Conservation (phyloP, 495 filamentous ascomycete species). For the Jackrogersella minutella region DNA sequence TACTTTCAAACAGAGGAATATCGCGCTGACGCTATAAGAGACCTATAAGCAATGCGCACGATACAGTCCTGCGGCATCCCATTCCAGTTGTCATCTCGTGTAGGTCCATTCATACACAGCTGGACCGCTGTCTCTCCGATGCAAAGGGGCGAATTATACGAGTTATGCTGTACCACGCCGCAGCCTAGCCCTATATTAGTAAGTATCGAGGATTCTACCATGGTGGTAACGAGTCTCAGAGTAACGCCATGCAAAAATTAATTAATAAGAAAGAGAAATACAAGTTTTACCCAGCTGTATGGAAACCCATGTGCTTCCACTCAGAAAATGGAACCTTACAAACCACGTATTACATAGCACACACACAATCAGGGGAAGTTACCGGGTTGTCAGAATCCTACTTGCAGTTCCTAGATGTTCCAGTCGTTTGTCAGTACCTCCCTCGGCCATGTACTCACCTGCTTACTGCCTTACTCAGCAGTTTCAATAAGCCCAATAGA, state of each 20-base stretch:
- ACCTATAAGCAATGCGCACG: not conserved
- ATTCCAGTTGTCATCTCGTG: not conserved
- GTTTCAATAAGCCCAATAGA: too few species aligned
- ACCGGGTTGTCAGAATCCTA: too few species aligned
- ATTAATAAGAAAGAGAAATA: not conserved
- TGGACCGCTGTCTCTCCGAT: not conserved
- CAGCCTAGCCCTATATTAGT: not conserved
- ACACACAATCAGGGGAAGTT: too few species aligned
- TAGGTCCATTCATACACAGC: not conserved
- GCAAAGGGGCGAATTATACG: not conserved
- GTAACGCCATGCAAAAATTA: too few species aligned
- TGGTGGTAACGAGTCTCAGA: not conserved
- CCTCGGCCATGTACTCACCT: conserved; percentile 1
- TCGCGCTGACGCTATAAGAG: not conserved
- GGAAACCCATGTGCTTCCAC: not conserved
- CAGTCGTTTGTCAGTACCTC: conserved; percentile 24
- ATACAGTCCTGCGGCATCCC: not conserved
- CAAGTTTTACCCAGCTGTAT: not conserved
- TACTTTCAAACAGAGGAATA: not conserved
- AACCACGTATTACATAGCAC: not conserved
- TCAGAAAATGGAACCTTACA: not conserved
- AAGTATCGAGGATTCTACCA: not conserved
- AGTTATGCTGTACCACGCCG: not conserved
- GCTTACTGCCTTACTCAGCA: conserved; percentile 24
- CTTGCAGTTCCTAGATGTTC: not conserved